Percentiles rank a stretch among this genome's conserved stretches.
phyloP scores from a whole-genome alignment of 805 yeast species.

The Pichia exigua region DNA sequence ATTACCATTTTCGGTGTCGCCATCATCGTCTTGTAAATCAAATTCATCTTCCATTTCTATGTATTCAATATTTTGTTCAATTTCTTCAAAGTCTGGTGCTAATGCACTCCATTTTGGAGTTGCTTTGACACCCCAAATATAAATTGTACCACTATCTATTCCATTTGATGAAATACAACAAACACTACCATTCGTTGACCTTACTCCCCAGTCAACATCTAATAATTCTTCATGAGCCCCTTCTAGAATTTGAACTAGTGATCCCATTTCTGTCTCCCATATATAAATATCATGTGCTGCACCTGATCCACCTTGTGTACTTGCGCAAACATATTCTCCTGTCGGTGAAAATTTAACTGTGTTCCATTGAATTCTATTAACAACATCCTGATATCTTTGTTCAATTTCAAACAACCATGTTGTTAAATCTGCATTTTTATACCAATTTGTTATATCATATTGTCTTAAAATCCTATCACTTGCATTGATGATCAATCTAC shows the following conservation, averaged over 20 bases:
- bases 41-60: conserved; percentile 88
- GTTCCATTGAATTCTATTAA: conserved; percentile 85
- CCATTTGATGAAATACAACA: conserved; percentile 81
- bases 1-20: conserved; percentile 42
- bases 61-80: conserved; percentile 85
- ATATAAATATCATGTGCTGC: conserved; percentile 83
- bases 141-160: conserved; percentile 73
- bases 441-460: conserved; percentile 30
- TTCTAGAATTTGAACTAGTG: conserved; percentile 77
- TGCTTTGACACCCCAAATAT: conserved; percentile 71
- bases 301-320: conserved; percentile 82
- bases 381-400: conserved; percentile 84
- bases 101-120: conserved; percentile 95
- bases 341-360: conserved; percentile 64
- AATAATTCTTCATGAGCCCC: conserved; percentile 85
- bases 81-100: conserved; percentile 93
- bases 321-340: conserved; percentile 81
- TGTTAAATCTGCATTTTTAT: conserved; percentile 15
- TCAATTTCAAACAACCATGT: conserved; percentile 48
- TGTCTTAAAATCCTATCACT: conserved; percentile 73
- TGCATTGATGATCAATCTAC: conserved; percentile 64
- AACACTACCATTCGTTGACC: conserved; percentile 43
- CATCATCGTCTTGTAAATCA: conserved; percentile 59
- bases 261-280: conserved; percentile 88
- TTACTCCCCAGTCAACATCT: conserved; percentile 64